Evolutionary conservation across 192 early-diverging fungal genomes (phyloP), one percentile per base, ranked within the genome.

Genomic region (Nowakowskiella sp.): DNA sequence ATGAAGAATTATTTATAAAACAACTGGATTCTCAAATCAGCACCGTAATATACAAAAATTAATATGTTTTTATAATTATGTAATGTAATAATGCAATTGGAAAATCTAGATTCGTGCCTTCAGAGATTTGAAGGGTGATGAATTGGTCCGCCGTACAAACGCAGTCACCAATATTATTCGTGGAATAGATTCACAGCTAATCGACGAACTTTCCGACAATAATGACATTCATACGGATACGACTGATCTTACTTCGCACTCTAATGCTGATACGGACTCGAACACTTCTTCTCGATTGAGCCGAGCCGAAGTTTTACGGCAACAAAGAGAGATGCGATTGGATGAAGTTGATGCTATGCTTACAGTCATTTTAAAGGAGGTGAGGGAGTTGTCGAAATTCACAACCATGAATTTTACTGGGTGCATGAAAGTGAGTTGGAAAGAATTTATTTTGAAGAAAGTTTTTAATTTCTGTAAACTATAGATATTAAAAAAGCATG

Each of bases 401-500:
- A 60, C 69, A 5, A 66, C n/a, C n/a, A n/a, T n/a, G 43, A 78
- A 78, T 55, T 74, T 70, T 56, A 49, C 72, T 13, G 76, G 68
- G 3, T 71, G 73, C 49, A 33, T 78, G 30, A n/a, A n/a, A n/a
- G n/a, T n/a, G n/a, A n/a, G n/a, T n/a, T n/a, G n/a, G n/a, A n/a
- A n/a, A n/a, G n/a, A n/a, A n/a, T n/a, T n/a, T n/a, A n/a, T n/a
- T n/a, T n/a, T 10, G 6, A 45, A 46, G 4, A 19, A 25, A 25
- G 43, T 46, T 4, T 23, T 45, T 46, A 25, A 4, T 39, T 36
- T 31, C 19, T n/a, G n/a, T 13, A 13, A 9, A 49, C 71, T 85
- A 31, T 86, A 94, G 77, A 95, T 97, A 60, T 78, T 99, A 64
- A 99, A 99, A 71, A 99, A 99, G 71, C 95, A 99, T 66, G 94